Percentiles rank a stretch among this genome's conserved stretches.
phyloP scores from a whole-genome alignment of 2,329 filamentous ascomycete species.

The Kalmusia sp. region DNA sequence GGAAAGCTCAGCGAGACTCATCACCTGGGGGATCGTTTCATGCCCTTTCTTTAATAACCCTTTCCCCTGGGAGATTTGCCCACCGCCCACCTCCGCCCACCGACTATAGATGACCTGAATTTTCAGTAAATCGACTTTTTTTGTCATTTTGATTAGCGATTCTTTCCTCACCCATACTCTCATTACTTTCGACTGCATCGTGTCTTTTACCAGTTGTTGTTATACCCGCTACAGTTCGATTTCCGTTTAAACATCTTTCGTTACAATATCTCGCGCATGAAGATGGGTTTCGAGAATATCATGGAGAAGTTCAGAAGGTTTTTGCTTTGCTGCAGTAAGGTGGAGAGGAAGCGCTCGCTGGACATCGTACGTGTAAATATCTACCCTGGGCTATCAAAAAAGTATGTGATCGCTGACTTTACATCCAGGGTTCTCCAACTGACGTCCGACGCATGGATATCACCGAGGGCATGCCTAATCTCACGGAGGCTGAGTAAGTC shows the following conservation, averaged over 20 bases:
- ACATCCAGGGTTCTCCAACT: constrained; percentile 34
- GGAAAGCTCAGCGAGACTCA: constrained; percentile 17
- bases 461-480: constrained; percentile 32
- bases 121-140: constrained; percentile 5
- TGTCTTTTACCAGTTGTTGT: constrained; percentile 13
- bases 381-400: neutral
- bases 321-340: constrained; percentile 36
- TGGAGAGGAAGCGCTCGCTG: constrained; percentile 26
- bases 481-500: constrained; percentile 38
- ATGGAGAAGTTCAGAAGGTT: constrained; percentile 26
- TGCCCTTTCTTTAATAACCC: constrained; percentile 22
- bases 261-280: constrained; percentile 9
- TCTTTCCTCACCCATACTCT: constrained; percentile 10
- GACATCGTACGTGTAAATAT: constrained; percentile 24
- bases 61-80: constrained; percentile 7
- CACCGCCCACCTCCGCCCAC: constrained; percentile 3
- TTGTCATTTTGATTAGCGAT: constrained; percentile 6
- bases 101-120: neutral
- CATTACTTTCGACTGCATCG: constrained; percentile 2
- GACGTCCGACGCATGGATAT: constrained; percentile 39
- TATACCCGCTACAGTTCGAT: constrained; percentile 13
- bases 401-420: neutral
- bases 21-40: constrained; percentile 30
- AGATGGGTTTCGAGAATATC: constrained; percentile 33
- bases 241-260: constrained; percentile 8